Conservation (phyloP, 2,329 filamentous ascomycete genomes). For the Pyrenochaeta sp. region DNA sequence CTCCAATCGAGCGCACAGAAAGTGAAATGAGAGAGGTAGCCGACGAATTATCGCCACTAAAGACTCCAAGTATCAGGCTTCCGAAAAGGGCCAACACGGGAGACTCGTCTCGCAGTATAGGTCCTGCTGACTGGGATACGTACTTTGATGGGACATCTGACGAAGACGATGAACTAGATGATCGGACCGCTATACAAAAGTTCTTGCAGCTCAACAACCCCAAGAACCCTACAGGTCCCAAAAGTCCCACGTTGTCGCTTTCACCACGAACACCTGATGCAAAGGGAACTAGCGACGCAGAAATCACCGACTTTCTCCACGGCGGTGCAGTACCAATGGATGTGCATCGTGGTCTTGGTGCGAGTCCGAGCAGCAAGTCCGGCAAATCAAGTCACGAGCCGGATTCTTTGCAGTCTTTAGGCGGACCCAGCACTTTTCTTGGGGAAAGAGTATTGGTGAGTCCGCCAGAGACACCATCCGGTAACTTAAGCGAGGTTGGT, state of each 20-base stretch:
- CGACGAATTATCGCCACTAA: slow-evolving; percentile 49
- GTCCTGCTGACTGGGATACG: slow-evolving; percentile 59
- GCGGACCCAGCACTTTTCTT: slow-evolving; percentile 19
- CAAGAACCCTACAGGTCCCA: slow-evolving; percentile 26
- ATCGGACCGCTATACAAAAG: slow-evolving; percentile 47
- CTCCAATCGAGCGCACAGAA: slow-evolving; percentile 52
- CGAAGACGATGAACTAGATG: slow-evolving; percentile 55
- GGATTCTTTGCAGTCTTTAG: slow-evolving; percentile 40
- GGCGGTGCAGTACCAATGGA: slow-evolving; percentile 34
- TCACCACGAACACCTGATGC: slow-evolving; percentile 27
- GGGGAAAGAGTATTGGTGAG: slow-evolving; percentile 21
- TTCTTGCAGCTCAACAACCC: slow-evolving; percentile 42
- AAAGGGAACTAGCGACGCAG: slow-evolving; percentile 49
- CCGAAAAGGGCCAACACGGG: slow-evolving; percentile 34
- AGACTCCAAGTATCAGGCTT: slow-evolving; percentile 29
- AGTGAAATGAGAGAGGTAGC: slow-evolving; percentile 60
- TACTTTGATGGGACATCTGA: slow-evolving; percentile 60
- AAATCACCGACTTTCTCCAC: slow-evolving; percentile 50
- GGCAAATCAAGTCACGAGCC: slow-evolving; percentile 28
- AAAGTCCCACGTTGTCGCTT: slow-evolving; percentile 20
- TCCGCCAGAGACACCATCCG: slow-evolving; percentile 31
- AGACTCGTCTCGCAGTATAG: slow-evolving; percentile 44
- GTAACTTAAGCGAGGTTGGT: slow-evolving; percentile 37
- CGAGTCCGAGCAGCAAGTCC: slow-evolving; percentile 28
- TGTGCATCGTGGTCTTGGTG: slow-evolving; percentile 51